These are phyloP conservation scores for Telfairia occidentalis DNA, from an alignment of 331 rosid genomes.

Conservation along the genomic window DNA sequence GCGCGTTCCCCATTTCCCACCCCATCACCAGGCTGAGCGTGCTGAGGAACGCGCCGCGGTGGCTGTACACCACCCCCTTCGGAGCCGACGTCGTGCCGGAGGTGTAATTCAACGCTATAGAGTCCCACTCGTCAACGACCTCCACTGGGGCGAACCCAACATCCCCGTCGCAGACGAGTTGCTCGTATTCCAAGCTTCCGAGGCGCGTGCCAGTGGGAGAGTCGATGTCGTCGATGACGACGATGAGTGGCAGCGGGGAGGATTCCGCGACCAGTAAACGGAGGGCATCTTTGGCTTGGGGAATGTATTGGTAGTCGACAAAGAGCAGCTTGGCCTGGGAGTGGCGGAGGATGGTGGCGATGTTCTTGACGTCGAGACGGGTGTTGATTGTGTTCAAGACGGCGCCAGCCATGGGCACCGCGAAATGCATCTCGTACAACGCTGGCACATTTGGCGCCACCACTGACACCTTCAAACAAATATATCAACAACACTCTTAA, in stretches of 20 bases:
- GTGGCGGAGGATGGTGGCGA: constrained; percentile 64
- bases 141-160: constrained; percentile 16
- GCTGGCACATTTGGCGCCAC: constrained; percentile 90
- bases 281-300: constrained; percentile 44
- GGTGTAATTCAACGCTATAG: constrained; percentile 65
- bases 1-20: constrained; percentile 67
- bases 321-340: constrained; percentile 57
- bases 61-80: constrained; percentile 77
- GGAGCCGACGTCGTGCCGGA: constrained; percentile 86
- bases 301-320: constrained; percentile 52
- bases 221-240: constrained; percentile 70
- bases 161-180: constrained; percentile 38
- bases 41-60: constrained; percentile 72
- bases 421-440: constrained; percentile 91
- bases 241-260: constrained; percentile 36
- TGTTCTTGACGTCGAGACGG: constrained; percentile 51
- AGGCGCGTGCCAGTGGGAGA: constrained; percentile 48
- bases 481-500: too few species aligned
- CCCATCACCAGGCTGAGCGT: constrained; percentile 55
- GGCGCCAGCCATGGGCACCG: constrained; percentile 86
- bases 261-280: constrained; percentile 15
- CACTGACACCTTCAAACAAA: constrained; percentile 44
- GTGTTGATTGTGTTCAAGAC: constrained; percentile 64
- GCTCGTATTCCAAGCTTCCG: constrained; percentile 53
- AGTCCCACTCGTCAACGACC: constrained; percentile 51